Evolutionary conservation across 805 yeast species (phyloP).

Genomic region (Lipomyces starkeyi): DNA sequence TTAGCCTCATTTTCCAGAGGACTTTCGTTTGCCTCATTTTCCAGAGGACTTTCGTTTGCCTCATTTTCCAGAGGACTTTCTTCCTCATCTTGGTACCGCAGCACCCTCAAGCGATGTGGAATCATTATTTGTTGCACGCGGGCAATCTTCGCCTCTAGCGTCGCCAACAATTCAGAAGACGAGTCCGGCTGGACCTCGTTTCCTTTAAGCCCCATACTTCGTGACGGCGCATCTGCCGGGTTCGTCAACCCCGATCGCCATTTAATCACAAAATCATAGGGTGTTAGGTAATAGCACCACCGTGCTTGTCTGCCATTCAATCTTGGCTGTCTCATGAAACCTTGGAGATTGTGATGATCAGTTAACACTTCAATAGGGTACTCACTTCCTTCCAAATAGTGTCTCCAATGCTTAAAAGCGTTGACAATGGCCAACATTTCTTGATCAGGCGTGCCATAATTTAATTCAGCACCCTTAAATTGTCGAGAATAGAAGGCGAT

Average conservation of each 20-base stretch:
- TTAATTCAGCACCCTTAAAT: constrained; percentile 17
- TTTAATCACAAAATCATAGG: constrained; percentile 27
- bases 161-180: background rate
- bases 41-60: background rate
- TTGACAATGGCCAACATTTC: constrained; percentile 18
- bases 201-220: background rate
- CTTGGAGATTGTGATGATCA: constrained; percentile 20
- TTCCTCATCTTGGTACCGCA: constrained; percentile 7
- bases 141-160: constrained; percentile 7
- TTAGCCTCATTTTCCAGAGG: background rate
- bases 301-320: constrained; percentile 28
- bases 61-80: background rate
- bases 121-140: background rate
- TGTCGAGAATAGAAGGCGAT: constrained; percentile 15
- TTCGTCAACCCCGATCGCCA: constrained; percentile 22
- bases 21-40: background rate
- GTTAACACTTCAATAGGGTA: constrained; percentile 19
- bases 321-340: constrained; percentile 16
- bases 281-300: constrained; percentile 27
- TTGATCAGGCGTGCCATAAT: constrained; percentile 3
- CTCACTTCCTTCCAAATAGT: constrained; percentile 16
- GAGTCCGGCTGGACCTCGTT: background rate
- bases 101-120: background rate
- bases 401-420: constrained; percentile 20
- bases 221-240: constrained; percentile 35